Percentiles rank a stretch among this genome's conserved stretches.
Evolutionary conservation across 208 protist genomes (phyloP).

Genomic region (Acanthamoeba healyi): DNA sequence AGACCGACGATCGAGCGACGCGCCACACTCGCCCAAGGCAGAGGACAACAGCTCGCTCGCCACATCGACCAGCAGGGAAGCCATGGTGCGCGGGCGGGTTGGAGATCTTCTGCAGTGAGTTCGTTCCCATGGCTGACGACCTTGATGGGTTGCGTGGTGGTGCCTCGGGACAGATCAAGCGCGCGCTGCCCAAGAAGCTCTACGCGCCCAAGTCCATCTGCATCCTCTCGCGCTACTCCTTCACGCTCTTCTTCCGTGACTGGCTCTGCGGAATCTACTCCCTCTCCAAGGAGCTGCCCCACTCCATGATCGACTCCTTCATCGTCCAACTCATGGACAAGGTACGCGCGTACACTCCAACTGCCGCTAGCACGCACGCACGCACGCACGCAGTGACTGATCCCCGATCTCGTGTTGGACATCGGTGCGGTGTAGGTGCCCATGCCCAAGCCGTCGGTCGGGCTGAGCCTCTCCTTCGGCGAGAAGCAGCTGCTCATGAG

Average conservation of each 20-base stretch:
- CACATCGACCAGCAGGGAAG: background rate
- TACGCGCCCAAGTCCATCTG: slow-evolving; percentile 59
- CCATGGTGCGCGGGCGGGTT: background rate
- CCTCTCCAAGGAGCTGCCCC: background rate
- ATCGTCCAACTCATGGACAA: slow-evolving; percentile 45
- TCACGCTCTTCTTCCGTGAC: slow-evolving; percentile 47
- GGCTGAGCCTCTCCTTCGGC: background rate
- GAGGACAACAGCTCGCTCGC: background rate
- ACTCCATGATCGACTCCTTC: slow-evolving; percentile 1
- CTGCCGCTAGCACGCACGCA: background rate
- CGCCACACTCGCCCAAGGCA: background rate
- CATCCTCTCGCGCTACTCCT: slow-evolving; percentile 21
- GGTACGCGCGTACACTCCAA: background rate
- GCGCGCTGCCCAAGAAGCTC: slow-evolving; percentile 30
- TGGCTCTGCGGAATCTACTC: slow-evolving; percentile 55
- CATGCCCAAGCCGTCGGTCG: background rate
- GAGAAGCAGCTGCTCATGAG: background rate
- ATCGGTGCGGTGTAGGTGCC: slow-evolving; percentile 9
- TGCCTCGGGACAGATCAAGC: background rate
- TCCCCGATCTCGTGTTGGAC: too few species aligned
- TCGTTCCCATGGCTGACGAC: too few species aligned
- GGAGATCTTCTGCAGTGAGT: too few species aligned
- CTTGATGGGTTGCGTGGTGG: too few species aligned
- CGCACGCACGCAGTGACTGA: background rate
- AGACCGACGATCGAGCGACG: background rate